These are phyloP conservation scores for Cordyceps farinosa DNA, from an alignment of 2,329 filamentous ascomycete genomes.

Conservation along the genomic window DNA sequence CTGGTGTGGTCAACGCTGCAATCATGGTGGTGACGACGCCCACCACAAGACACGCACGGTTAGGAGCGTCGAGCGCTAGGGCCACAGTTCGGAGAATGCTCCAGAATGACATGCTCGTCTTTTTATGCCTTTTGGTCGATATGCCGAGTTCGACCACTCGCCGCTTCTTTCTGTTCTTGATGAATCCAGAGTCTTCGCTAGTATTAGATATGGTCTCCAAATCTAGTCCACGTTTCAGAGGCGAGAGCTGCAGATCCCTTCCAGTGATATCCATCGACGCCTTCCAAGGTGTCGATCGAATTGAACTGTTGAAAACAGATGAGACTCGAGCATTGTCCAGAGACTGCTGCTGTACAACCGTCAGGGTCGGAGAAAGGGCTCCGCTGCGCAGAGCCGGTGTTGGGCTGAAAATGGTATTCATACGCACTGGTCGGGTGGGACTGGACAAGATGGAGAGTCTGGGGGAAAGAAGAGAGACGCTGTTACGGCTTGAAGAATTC, in stretches of 20 bases:
- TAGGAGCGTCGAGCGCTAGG: constrained; percentile 57
- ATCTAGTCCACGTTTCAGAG: background rate
- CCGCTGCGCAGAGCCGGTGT: background rate
- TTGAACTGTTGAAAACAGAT: background rate
- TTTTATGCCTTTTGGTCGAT: background rate
- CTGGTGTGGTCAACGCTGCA: constrained; percentile 64
- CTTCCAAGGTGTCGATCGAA: background rate
- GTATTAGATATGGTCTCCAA: background rate
- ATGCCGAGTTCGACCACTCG: background rate
- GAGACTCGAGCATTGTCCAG: background rate
- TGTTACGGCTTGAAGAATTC: background rate
- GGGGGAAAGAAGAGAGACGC: background rate
- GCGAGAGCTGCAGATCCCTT: background rate
- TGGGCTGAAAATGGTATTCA: background rate
- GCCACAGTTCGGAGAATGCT: constrained; percentile 35
- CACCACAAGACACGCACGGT: constrained; percentile 57
- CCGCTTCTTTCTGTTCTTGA: background rate
- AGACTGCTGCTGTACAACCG: background rate
- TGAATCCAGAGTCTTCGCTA: background rate
- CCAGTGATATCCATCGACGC: background rate
- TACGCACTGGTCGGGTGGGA: background rate
- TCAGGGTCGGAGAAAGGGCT: background rate
- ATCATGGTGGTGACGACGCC: constrained; percentile 50
- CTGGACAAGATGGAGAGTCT: constrained; percentile 1
- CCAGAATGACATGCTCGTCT: background rate